phyloP scores from a whole-genome alignment of 1,284 basidiomycete genomes.

The Schizophyllum commune region DNA sequence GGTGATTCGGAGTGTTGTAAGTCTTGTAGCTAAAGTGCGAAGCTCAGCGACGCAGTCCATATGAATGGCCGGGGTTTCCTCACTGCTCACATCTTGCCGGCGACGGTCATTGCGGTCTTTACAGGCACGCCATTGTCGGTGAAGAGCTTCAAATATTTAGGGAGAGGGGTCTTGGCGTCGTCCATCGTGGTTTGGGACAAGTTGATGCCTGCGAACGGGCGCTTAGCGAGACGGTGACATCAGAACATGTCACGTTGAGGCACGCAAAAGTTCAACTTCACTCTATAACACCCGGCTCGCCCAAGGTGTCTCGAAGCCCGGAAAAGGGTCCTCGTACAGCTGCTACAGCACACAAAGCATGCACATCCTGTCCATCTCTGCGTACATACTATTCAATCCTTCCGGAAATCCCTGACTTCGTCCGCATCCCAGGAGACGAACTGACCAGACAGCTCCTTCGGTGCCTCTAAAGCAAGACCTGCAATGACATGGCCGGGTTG shows the following conservation, averaged over 20 bases:
- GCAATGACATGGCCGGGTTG: conserved; percentile 73
- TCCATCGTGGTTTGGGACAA: conserved; percentile 9
- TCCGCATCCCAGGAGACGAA: conserved; percentile 71
- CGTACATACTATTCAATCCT: not conserved
- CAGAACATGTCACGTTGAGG: conserved; percentile 9
- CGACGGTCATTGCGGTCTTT: conserved; percentile 67
- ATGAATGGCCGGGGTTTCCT: not conserved
- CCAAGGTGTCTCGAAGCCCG: too few relatives aligned
- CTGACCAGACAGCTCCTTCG: conserved; percentile 54
- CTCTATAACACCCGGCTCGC: too few relatives aligned
- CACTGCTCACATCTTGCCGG: conserved; percentile 64
- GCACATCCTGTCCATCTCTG: too few relatives aligned
- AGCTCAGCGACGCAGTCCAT: not conserved
- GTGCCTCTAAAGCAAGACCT: conserved; percentile 50
- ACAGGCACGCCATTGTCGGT: conserved; percentile 58
- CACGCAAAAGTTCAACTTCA: not conserved
- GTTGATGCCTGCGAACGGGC: not conserved
- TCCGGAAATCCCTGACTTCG: conserved; percentile 16
- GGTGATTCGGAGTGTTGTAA: conserved; percentile 52
- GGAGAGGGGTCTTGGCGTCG: conserved; percentile 51
- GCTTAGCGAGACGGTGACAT: not conserved
- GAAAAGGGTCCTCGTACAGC: too few relatives aligned
- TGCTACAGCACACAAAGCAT: too few relatives aligned
- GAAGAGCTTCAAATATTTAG: conserved; percentile 68
- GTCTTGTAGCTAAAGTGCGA: conserved; percentile 58